Conservation (phyloP, 805 yeast species). For the Priceomyces carsonii region DNA sequence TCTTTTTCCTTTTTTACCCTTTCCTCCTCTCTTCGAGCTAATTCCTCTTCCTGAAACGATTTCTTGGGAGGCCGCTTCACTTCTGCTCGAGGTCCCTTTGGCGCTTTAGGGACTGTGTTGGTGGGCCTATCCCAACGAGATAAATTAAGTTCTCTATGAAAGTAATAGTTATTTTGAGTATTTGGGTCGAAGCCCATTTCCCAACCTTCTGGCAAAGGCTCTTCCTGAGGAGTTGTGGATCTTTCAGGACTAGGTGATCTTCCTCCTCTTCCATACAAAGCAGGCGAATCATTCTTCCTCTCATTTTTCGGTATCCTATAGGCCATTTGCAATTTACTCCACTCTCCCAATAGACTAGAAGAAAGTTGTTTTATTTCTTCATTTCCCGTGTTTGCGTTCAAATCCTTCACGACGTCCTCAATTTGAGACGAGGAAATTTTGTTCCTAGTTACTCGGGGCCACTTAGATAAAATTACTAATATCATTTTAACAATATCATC, state of each 20-base stretch:
- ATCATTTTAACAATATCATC: constrained; percentile 45
- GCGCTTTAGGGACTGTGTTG: constrained; percentile 33
- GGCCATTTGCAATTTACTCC: constrained; percentile 80
- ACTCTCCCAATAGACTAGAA: constrained; percentile 52
- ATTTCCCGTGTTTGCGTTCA: constrained; percentile 27
- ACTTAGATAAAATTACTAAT: constrained; percentile 54
- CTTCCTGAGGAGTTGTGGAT: constrained; percentile 17
- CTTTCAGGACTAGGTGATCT: constrained; percentile 21
- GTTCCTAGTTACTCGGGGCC: constrained; percentile 67
- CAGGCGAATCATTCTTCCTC: constrained; percentile 9
- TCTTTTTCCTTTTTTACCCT: constrained; percentile 32
- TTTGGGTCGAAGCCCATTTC: constrained; percentile 51
- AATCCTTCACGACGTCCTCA: constrained; percentile 56
- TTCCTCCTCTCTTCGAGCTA: constrained; percentile 36
- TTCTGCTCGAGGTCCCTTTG: constrained; percentile 24
- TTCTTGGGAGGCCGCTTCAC: constrained; percentile 4
- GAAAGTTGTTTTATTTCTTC: constrained; percentile 38
- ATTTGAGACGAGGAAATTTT: constrained; percentile 74
- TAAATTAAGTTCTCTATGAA: constrained; percentile 45
- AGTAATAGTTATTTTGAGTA: constrained; percentile 52
- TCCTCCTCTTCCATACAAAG: constrained; percentile 21
- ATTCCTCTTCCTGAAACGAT: constrained; percentile 17
- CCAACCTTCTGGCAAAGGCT: constrained; percentile 65
- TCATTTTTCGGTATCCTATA: constrained; percentile 71
- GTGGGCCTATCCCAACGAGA: constrained; percentile 66